phyloP scores from a whole-genome alignment of 2,329 filamentous ascomycete species.

The Bipolaris sorokiniana region DNA sequence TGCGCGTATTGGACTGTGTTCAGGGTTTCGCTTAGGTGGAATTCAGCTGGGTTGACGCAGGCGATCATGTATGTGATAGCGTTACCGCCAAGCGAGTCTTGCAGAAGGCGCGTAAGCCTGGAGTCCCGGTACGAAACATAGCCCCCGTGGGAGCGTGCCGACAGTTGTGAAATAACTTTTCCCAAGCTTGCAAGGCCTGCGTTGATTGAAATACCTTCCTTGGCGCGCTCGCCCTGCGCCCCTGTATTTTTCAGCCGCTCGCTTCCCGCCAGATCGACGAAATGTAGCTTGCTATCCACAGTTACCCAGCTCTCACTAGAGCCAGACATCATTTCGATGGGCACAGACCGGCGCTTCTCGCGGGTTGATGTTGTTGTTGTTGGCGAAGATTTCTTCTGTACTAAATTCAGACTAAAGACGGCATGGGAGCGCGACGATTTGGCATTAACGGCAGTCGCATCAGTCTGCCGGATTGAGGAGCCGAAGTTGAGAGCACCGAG shows the following conservation, averaged over 20 bases:
- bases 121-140: constrained; percentile 98
- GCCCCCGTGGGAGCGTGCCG: constrained; percentile 81
- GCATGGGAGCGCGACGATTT: constrained; percentile 97
- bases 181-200: constrained; percentile 91
- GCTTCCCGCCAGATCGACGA: constrained; percentile 96
- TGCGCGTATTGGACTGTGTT: constrained; percentile 98
- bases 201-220: constrained; percentile 98
- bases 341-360: constrained; percentile 88
- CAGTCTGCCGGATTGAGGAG: constrained; percentile 92
- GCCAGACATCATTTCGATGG: constrained; percentile 75
- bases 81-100: constrained; percentile 95
- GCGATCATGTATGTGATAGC: constrained; percentile 99
- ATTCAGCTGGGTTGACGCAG: constrained; percentile 94
- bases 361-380: constrained; percentile 56
- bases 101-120: constrained; percentile 90
- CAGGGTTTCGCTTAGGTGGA: constrained; percentile 94
- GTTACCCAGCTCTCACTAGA: constrained; percentile 70
- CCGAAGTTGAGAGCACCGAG: constrained; percentile 89
- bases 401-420: constrained; percentile 91
- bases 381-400: constrained; percentile 75
- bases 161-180: constrained; percentile 98
- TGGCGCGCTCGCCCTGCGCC: constrained; percentile 90
- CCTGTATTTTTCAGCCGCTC: constrained; percentile 97
- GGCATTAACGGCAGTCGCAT: constrained; percentile 95
- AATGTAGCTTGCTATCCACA: constrained; percentile 97